phyloP scores from a whole-genome alignment of 2,329 filamentous ascomycete genomes.

The Calonectria henricotiae region DNA sequence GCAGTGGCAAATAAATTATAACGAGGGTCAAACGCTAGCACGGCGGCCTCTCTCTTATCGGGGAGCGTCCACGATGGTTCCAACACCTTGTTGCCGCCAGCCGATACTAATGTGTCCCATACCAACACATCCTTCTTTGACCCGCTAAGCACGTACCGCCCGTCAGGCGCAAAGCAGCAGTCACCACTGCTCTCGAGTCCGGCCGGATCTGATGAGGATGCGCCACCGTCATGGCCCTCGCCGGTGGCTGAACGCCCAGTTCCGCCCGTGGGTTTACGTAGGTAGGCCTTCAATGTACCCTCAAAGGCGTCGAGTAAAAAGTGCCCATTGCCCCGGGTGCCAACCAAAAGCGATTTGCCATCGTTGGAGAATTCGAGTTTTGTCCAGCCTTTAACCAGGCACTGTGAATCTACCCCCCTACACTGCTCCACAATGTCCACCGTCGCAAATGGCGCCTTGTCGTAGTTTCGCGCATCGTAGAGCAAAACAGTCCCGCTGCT shows the following conservation, averaged over 20 bases:
- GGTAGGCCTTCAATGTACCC: constrained; percentile 83
- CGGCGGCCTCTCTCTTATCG: constrained; percentile 78
- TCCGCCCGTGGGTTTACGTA: constrained; percentile 73
- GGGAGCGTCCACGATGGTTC: constrained; percentile 77
- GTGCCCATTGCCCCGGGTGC: constrained; percentile 88
- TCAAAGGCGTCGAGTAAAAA: constrained; percentile 96
- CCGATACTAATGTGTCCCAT: constrained; percentile 83
- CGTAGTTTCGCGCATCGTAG: constrained; percentile 94
- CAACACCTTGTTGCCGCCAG: constrained; percentile 72
- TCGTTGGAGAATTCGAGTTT: constrained; percentile 97
- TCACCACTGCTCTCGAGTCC: constrained; percentile 79
- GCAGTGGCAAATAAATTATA: constrained; percentile 94
- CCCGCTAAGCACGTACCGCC: constrained; percentile 90
- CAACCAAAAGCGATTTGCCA: constrained; percentile 87
- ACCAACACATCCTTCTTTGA: constrained; percentile 81
- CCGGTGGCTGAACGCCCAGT: constrained; percentile 70
- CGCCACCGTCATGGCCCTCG: constrained; percentile 62
- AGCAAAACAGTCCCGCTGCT: constrained; percentile 85
- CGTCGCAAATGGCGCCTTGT: constrained; percentile 89
- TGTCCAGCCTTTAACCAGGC: constrained; percentile 83
- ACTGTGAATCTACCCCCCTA: constrained; percentile 68
- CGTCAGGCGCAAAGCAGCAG: constrained; percentile 91
- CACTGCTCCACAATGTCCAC: constrained; percentile 82
- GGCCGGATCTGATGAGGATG: constrained; percentile 56
- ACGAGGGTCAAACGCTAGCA: constrained; percentile 90